phyloP scores from a whole-genome alignment of 2,329 filamentous ascomycete species.

The Penicillium sp. region DNA sequence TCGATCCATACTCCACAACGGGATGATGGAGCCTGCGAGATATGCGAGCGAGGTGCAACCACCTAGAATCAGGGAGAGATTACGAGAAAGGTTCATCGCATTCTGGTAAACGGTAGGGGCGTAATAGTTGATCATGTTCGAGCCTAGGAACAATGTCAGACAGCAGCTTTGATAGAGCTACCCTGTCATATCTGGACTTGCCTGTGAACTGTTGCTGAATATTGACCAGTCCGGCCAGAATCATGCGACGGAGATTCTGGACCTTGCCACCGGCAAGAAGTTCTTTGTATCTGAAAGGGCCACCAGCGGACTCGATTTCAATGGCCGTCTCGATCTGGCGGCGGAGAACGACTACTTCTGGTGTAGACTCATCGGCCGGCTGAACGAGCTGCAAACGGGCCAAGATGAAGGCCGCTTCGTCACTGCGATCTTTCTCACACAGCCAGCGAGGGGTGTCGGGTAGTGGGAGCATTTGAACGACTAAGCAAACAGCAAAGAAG shows the following conservation, averaged over 20 bases:
- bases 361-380: conserved; percentile 15
- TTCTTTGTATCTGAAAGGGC: conserved; percentile 38
- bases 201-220: conserved; percentile 40
- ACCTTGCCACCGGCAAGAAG: conserved; percentile 32
- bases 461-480: conserved; percentile 35
- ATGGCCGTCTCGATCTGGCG: conserved; percentile 33
- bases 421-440: conserved; percentile 31
- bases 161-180: neutral
- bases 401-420: conserved; percentile 31
- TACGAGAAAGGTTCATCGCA: conserved; percentile 42
- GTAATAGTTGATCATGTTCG: conserved; percentile 45
- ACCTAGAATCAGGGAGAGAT: conserved; percentile 54
- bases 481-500: conserved; percentile 39
- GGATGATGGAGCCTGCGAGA: conserved; percentile 42
- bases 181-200: neutral
- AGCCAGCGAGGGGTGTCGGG: conserved; percentile 43
- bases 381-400: conserved; percentile 26
- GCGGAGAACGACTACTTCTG: conserved; percentile 18
- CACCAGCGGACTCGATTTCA: conserved; percentile 36
- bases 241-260: conserved; percentile 35
- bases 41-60: conserved; percentile 46
- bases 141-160: conserved; percentile 9
- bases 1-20: conserved; percentile 43
- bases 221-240: conserved; percentile 36
- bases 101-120: conserved; percentile 41